These are phyloP conservation scores for Rhodofomes roseus DNA, from an alignment of 1,284 basidiomycete species.

Conservation along the genomic window DNA sequence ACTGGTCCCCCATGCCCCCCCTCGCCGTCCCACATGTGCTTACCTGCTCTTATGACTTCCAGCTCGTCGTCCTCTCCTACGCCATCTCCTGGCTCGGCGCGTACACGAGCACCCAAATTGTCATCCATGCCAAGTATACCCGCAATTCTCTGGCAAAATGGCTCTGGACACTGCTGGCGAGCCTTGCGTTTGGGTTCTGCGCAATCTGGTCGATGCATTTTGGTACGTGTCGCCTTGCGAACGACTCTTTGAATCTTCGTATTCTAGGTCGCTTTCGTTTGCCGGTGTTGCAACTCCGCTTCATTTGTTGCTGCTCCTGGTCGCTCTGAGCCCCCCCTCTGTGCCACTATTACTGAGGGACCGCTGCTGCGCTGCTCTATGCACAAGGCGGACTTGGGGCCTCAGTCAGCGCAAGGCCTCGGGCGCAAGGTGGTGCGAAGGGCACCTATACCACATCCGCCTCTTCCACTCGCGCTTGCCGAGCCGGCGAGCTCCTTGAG, in stretches of 20 bases:
- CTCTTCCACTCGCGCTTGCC: background rate
- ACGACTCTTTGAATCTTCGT: background rate
- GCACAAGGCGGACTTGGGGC: too few relatives aligned
- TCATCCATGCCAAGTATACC: constrained; percentile 30
- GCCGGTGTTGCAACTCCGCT: background rate
- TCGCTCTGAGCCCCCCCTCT: too few relatives aligned
- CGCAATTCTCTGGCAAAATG: constrained; percentile 16
- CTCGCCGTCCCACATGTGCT: background rate
- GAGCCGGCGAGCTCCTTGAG: background rate
- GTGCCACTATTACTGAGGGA: too few relatives aligned
- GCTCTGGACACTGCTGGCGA: constrained; percentile 26
- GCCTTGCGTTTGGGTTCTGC: constrained; percentile 29
- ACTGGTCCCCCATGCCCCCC: constrained; percentile 1
- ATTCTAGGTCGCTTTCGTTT: background rate
- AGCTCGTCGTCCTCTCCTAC: constrained; percentile 29
- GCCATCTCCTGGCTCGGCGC: constrained; percentile 29
- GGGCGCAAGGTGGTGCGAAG: too few relatives aligned
- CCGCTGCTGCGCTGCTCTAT: too few relatives aligned
- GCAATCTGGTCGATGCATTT: constrained; percentile 33
- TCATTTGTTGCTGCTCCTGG: too few relatives aligned
- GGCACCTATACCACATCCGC: too few relatives aligned
- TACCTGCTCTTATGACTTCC: constrained; percentile 4
- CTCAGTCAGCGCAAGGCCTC: too few relatives aligned
- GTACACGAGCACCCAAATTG: constrained; percentile 30
- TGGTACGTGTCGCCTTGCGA: constrained; percentile 16